Conservation (phyloP, 177 flowering plant genomes). For the Vitis hybrid region DNA sequence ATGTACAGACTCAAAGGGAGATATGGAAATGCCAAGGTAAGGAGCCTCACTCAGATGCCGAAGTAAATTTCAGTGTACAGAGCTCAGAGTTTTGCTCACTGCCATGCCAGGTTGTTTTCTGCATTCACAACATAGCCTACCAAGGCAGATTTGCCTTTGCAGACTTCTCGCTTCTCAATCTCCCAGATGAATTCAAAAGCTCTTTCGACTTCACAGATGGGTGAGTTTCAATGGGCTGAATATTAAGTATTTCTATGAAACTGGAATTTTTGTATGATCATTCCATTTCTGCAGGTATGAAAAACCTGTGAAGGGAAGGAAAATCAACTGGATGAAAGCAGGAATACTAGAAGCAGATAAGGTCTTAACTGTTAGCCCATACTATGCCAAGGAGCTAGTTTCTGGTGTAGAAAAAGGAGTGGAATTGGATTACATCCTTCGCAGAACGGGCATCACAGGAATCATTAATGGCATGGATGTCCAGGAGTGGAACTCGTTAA, state of each 20-base stretch:
- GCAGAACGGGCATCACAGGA: conserved; percentile 50
- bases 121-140: conserved; percentile 32
- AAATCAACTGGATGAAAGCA: conserved; percentile 98
- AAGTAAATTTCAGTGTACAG: too few relatives aligned
- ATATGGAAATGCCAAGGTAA: conserved; percentile 60
- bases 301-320: conserved; percentile 92
- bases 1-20: conserved; percentile 52
- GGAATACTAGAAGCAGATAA: conserved; percentile 72
- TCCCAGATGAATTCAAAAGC: conserved; percentile 55
- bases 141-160: conserved; percentile 71
- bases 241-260: too few relatives aligned
- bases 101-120: conserved; percentile 19
- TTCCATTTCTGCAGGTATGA: conserved; percentile 44
- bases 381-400: conserved; percentile 81
- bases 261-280: too few relatives aligned
- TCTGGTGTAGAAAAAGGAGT: conserved; percentile 72
- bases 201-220: conserved; percentile 89
- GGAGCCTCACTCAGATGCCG: not conserved
- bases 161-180: conserved; percentile 64
- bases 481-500: conserved; percentile 86
- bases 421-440: conserved; percentile 62
- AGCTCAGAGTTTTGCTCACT: not conserved
- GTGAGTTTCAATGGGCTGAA: conserved; percentile 26
- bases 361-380: conserved; percentile 81
- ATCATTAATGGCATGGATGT: conserved; percentile 93